A percentile compares a stretch with the other conserved stretches of the same genome.
Conservation (phyloP, 1,139 yeast genomes). For the Komagataea norvegica region DNA sequence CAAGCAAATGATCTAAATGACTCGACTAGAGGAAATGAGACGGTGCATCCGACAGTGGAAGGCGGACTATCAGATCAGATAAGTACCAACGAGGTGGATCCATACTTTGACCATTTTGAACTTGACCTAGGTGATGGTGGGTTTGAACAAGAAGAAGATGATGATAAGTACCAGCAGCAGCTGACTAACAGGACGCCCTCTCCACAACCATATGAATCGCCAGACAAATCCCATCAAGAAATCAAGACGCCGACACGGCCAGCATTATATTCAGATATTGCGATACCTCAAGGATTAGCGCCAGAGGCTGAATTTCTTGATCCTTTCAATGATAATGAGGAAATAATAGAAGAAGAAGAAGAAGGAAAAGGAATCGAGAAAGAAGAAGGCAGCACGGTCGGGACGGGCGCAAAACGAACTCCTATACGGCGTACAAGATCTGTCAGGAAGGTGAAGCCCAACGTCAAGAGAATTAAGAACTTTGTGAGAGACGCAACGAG, state of each 20-base stretch:
- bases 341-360: conserved; percentile 3
- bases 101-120: too few species aligned
- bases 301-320: conserved; percentile 13
- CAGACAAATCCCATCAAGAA: neutral
- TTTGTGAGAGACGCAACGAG: neutral
- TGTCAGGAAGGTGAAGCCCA: too few species aligned
- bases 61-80: too few species aligned
- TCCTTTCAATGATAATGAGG: neutral
- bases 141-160: neutral
- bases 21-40: too few species aligned
- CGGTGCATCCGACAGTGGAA: too few species aligned
- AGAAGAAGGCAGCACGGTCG: neutral
- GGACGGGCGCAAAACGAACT: too few species aligned
- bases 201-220: neutral
- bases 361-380: neutral
- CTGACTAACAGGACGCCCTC: neutral
- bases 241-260: conserved; percentile 4
- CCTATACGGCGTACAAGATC: too few species aligned
- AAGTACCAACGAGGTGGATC: too few species aligned
- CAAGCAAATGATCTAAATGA: too few species aligned
- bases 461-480: conserved; percentile 1
- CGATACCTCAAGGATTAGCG: conserved; percentile 23
- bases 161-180: too few species aligned
- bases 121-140: conserved; percentile 1
- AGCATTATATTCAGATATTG: conserved; percentile 20